These are phyloP conservation scores for Sporobolomyces pararoseus DNA, from an alignment of 768 basidiomycete species.

Conservation along the genomic window DNA sequence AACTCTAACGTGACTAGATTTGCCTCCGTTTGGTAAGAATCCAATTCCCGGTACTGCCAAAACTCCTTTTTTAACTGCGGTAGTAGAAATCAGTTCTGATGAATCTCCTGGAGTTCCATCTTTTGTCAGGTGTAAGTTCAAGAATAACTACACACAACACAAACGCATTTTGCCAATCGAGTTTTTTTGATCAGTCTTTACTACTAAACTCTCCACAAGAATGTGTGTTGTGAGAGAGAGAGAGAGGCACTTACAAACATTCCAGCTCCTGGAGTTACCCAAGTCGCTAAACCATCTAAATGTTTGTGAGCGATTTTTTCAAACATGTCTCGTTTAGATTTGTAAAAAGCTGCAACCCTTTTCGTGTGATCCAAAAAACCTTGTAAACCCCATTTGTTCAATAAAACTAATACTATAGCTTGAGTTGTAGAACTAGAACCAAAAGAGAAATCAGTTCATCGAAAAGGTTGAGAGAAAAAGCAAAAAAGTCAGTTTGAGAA, in stretches of 20 bases:
- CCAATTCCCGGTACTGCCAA: conserved; percentile 81
- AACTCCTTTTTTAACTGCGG: conserved; percentile 74
- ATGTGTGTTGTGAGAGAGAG: neutral
- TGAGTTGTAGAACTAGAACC: conserved; percentile 47
- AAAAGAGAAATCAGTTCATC: conserved; percentile 39
- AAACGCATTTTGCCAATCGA: too few relatives aligned
- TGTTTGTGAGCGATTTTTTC: conserved; percentile 70
- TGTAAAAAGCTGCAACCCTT: conserved; percentile 55
- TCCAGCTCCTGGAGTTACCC: conserved; percentile 64
- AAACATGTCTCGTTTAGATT: conserved; percentile 69
- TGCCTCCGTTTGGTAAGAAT: conserved; percentile 69
- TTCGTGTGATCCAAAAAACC: conserved; percentile 68
- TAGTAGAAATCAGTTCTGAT: conserved; percentile 64
- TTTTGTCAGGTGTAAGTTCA: conserved; percentile 44
- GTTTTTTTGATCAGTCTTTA: too few relatives aligned
- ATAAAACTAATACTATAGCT: conserved; percentile 59
- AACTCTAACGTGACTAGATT: conserved; percentile 72
- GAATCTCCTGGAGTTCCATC: conserved; percentile 61
- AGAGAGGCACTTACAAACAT: conserved; percentile 64
- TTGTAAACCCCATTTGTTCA: conserved; percentile 69
- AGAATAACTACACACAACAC: conserved; percentile 37
- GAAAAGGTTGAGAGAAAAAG: conserved; percentile 41
- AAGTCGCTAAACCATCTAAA: conserved; percentile 65
- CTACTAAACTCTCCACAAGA: too few relatives aligned
- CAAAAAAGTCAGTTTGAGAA: too few relatives aligned